phyloP scores from a whole-genome alignment of 108 stramenopile species.

The Bacterosira constricta region DNA sequence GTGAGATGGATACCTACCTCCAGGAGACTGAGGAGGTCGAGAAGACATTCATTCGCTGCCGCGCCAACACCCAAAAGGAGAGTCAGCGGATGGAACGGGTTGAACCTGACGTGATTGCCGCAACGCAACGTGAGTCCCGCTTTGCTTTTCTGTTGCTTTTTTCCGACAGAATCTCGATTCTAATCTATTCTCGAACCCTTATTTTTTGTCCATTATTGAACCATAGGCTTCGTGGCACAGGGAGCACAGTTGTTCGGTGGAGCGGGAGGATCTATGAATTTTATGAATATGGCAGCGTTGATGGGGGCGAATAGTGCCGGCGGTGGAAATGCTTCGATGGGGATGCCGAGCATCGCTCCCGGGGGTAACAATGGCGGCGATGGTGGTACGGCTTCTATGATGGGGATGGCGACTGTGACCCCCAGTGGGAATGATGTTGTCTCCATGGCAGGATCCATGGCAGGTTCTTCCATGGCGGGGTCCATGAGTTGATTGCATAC shows the following conservation, averaged over 20 bases:
- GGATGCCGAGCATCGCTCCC: background rate
- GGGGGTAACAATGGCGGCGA: background rate
- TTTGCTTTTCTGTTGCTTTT: background rate
- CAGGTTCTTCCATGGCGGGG: conserved; percentile 4
- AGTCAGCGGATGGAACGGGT: conserved; percentile 52
- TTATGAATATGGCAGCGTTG: background rate
- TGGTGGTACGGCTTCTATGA: background rate
- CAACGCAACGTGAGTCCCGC: conserved; percentile 16
- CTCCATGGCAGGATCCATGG: background rate
- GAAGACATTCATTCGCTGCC: conserved; percentile 38
- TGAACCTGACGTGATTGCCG: conserved; percentile 58
- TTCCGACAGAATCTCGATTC: background rate
- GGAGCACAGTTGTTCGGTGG: conserved; percentile 15
- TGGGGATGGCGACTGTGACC: background rate
- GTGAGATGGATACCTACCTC: conserved; percentile 51
- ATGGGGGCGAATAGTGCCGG: background rate
- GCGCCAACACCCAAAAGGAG: conserved; percentile 48
- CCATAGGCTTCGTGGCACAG: conserved; percentile 2
- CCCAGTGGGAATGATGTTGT: conserved; percentile 1
- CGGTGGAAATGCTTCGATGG: conserved; percentile 2
- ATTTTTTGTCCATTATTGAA: too few relatives aligned
- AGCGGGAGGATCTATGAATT: conserved; percentile 1
- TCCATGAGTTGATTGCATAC: background rate
- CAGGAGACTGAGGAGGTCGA: conserved; percentile 41
- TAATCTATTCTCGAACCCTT: background rate